Base-by-base conservation (phyloP, 345 rosid genomes). In the Salix caprea region DNA sequence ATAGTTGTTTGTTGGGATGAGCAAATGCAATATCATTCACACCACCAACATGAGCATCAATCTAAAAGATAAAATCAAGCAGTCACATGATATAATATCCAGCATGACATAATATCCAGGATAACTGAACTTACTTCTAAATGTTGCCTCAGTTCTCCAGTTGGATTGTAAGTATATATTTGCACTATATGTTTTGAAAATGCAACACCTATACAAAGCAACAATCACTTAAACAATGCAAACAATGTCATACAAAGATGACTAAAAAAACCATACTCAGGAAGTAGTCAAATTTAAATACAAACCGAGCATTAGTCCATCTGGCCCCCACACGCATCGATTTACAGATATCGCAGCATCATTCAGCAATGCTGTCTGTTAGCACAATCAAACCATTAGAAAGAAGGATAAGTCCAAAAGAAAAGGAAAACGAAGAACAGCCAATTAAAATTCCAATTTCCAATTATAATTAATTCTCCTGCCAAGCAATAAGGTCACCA, bases 131-230 rank as follows among this genome's bases (percentile, higher is more conserved):
- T 74, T 50, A 89, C 94, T 90, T 90, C 92, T 70, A 87, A 62
- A 73, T 83, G 89, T 37, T 85, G 87, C 79, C 86, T 79, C 62
- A 87, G 71, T 34, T 90, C 88, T 14, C 72, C 84, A 71, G 79
- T 82, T 58, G 83, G 86, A 85, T 89, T 84, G 79, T 88, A 90
- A 39, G 90, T 74, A 83, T 87, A 90, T 52, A 91, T 75, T 72
- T 93, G 97, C 82, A 93, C 96, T 62, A 93, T 82, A 84, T 93
- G 88, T 79, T 89, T 93, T 7, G 96, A 91, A 82, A 81, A 91
- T 65, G 97, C 97, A 80, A 91, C 91, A 69, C 96, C 97, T 91
- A 64, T 40, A 76, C 78, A 75, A 83, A 50, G 80, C 66, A 24
- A 40, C 34, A 68, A 75, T 46, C 42, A 24, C 64, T 4, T 60